Base-by-base conservation (phyloP, 2,329 filamentous ascomycete genomes). In the Microdochium paspali region DNA sequence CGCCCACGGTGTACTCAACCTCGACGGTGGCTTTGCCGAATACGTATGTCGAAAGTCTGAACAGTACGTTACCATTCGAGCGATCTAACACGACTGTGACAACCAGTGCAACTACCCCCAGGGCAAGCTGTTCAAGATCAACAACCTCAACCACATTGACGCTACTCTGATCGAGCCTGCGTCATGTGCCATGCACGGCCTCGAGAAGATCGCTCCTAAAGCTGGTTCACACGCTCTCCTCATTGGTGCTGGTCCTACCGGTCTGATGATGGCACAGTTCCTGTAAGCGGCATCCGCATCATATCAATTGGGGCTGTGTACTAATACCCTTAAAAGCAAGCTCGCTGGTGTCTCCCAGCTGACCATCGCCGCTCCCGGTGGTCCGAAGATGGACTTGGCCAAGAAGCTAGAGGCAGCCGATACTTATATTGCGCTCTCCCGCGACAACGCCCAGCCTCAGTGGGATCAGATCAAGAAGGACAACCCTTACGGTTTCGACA, bases 401-500 rank as follows among this genome's bases (percentile, higher is more conserved):
- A 73, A 71, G 65, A 74, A 69, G 53, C 67, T 80, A 24, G 69
- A 73, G 49, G 74, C 73, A 45, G 76, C 71, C 51, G 76, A 80
- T 56, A 63, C 66, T 47, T 80, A 77, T 56, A 61, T 80, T 44
- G 69, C 75, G 56, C 70, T 80, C 44, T 74, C 73, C 50, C 73
- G 73, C 58, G 66, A 67, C 55, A 70, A 81, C 52, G 72, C 80
- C 5, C 65, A 70, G 31, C 72, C 71, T 15, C 80, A 85, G 58
- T 83, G 85, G 62, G 67, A 74, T 42, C 68, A 80, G 57, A 66
- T 88, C 51, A 81, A 80, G 67, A 65, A 68, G 39, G 73, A 80
- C 43, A 80, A 87, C 63, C 82, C 83, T 0, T 80, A 87, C 56
- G 84, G 84, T 3, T 88, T 88, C 59, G 84, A 88, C 54, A 80